Conservation (phyloP, 345 rosid genomes). For the Sisymbrium irio region DNA sequence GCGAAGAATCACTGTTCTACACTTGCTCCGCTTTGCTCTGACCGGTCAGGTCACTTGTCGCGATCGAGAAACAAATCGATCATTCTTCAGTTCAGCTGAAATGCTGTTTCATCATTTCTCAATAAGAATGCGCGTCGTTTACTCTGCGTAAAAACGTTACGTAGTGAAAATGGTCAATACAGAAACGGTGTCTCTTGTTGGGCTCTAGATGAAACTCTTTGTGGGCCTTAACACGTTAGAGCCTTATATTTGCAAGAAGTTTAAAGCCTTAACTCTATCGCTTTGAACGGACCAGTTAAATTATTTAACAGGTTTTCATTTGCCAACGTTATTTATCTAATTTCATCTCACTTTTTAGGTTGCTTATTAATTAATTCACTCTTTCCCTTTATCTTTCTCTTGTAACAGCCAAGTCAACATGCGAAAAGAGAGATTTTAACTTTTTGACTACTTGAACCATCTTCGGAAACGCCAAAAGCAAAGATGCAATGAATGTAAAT, state of each 20-base stretch:
- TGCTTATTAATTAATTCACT: not conserved
- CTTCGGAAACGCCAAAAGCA: not conserved
- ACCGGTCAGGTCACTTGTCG: constrained; percentile 30
- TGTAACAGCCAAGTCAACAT: not conserved
- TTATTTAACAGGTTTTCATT: not conserved
- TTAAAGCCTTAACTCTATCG: too few relatives aligned
- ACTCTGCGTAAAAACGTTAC: not conserved
- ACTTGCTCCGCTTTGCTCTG: constrained; percentile 15
- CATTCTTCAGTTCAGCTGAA: not conserved
- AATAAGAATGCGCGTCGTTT: constrained; percentile 13
- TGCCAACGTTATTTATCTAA: not conserved
- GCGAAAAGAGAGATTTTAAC: not conserved
- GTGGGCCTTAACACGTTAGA: constrained; percentile 29
- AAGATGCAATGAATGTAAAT: not conserved
- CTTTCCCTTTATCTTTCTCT: not conserved
- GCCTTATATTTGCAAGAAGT: too few relatives aligned
- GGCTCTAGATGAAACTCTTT: not conserved
- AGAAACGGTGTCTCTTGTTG: not conserved
- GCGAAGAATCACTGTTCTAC: constrained; percentile 28
- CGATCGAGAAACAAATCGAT: constrained; percentile 18
- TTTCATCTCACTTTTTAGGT: not conserved
- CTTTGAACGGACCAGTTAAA: not conserved
- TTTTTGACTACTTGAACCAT: constrained; percentile 13
- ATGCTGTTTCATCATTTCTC: constrained; percentile 7
- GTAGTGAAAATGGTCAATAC: not conserved